These are phyloP conservation scores for Persicaria tinctoria DNA, from an alignment of 148 eudicot genomes.

Conservation along the genomic window DNA sequence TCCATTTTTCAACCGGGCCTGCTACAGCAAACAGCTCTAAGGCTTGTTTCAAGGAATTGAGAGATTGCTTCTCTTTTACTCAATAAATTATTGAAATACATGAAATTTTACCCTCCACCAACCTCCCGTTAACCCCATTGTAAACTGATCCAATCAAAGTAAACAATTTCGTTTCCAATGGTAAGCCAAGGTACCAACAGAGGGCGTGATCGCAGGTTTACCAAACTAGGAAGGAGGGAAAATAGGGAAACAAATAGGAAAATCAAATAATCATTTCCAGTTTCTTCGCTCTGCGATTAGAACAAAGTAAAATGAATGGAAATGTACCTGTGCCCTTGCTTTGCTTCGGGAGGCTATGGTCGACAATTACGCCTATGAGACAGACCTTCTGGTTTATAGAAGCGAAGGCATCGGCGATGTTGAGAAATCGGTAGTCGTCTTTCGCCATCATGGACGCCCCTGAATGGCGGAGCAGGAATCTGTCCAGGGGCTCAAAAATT, in stretches of 20 bases:
- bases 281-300: not conserved
- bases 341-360: slow-evolving; percentile 45
- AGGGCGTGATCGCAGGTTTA: not conserved
- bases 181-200: not conserved
- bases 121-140: no score
- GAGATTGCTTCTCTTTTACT: no score
- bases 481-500: no score
- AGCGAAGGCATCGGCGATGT: slow-evolving; percentile 43
- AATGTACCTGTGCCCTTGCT: slow-evolving; percentile 71
- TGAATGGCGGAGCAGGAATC: no score
- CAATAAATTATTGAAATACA: no score
- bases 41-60: no score
- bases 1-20: no score
- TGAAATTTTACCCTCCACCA: no score
- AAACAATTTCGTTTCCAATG: not conserved
- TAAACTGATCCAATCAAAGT: not conserved
- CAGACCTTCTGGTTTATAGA: slow-evolving; percentile 56
- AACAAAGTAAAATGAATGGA: not conserved
- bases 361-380: slow-evolving; percentile 54
- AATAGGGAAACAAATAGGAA: not conserved
- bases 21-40: no score
- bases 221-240: not conserved
- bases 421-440: slow-evolving; percentile 45
- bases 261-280: not conserved
- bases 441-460: slow-evolving; percentile 13